These are phyloP conservation scores for Saxophila tyrrhenica DNA, from an alignment of 495 filamentous ascomycete genomes.

Conservation along the genomic window DNA sequence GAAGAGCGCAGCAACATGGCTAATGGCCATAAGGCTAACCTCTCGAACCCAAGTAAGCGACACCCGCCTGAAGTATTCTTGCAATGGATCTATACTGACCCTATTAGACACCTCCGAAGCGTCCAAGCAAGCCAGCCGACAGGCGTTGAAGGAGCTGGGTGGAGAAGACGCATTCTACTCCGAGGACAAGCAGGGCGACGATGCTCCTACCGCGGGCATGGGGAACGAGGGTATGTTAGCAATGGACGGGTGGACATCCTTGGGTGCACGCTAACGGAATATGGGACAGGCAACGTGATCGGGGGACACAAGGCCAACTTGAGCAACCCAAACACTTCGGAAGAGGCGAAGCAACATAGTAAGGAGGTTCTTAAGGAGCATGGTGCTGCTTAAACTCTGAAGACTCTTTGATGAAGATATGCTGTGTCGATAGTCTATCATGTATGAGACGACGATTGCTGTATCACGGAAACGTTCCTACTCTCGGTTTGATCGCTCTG, in stretches of 20 bases:
- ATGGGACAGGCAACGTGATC: too few species aligned
- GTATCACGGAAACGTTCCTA: too few species aligned
- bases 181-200: background rate
- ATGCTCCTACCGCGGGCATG: background rate
- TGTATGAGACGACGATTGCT: too few species aligned
- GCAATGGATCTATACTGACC: background rate
- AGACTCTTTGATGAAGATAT: too few species aligned
- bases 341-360: background rate
- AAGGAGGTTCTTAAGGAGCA: background rate
- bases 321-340: background rate
- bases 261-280: too few species aligned
- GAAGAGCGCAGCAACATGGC: background rate
- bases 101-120: slow-evolving; percentile 4
- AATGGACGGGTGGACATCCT: too few species aligned
- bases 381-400: background rate
- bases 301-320: background rate
- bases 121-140: slow-evolving; percentile 4
- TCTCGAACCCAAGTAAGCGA: too few species aligned
- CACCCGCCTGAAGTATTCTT: too few species aligned
- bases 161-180: slow-evolving; percentile 14
- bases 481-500: too few species aligned
- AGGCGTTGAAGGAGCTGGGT: slow-evolving; percentile 10
- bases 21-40: too few species aligned
- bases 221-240: background rate
- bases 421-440: too few species aligned